A percentile compares a stretch with the other conserved stretches of the same genome.
These are phyloP conservation scores for Bipolaris cookei DNA, from an alignment of 2,329 filamentous ascomycete species.

Conservation along the genomic window DNA sequence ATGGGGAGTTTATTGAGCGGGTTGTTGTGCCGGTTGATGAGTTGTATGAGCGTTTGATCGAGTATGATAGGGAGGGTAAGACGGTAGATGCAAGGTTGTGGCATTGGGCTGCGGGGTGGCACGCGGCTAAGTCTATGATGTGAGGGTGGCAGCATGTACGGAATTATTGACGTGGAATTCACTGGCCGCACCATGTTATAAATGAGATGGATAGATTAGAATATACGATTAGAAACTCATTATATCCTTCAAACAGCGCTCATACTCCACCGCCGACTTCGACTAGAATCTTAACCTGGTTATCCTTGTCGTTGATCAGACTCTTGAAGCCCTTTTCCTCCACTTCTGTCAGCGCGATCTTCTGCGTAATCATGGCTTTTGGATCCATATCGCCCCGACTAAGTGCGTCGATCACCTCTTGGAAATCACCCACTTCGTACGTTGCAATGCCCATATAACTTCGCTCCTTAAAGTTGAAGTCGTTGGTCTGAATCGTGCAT, in stretches of 20 bases:
- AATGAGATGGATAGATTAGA: neutral
- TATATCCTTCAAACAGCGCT: no score
- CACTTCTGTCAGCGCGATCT: constrained; percentile 55
- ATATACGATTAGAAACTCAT: neutral
- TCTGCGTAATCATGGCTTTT: constrained; percentile 58
- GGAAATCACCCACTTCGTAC: constrained; percentile 60
- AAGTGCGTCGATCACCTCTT: constrained; percentile 54
- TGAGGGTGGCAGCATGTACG: neutral
- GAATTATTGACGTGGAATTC: no score
- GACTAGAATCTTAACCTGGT: constrained; percentile 58
- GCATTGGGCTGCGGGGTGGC: constrained; percentile 65
- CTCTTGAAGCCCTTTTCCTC: constrained; percentile 56
- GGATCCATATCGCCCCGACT: constrained; percentile 53
- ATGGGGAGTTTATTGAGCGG: constrained; percentile 67
- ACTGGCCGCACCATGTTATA: no score
- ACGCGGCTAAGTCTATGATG: constrained; percentile 53
- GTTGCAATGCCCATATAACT: constrained; percentile 61
- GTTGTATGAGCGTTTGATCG: constrained; percentile 61
- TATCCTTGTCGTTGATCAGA: constrained; percentile 57
- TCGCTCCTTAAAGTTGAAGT: constrained; percentile 60
- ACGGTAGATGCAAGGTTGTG: constrained; percentile 65
- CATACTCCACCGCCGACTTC: constrained; percentile 40
- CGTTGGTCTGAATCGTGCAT: constrained; percentile 58
- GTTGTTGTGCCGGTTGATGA: constrained; percentile 64
- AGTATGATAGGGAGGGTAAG: constrained; percentile 56